Percentiles rank a stretch among this genome's conserved stretches.
These are phyloP conservation scores for Curvularia eragrostidis DNA, from an alignment of 2,329 filamentous ascomycete genomes.

Conservation along the genomic window DNA sequence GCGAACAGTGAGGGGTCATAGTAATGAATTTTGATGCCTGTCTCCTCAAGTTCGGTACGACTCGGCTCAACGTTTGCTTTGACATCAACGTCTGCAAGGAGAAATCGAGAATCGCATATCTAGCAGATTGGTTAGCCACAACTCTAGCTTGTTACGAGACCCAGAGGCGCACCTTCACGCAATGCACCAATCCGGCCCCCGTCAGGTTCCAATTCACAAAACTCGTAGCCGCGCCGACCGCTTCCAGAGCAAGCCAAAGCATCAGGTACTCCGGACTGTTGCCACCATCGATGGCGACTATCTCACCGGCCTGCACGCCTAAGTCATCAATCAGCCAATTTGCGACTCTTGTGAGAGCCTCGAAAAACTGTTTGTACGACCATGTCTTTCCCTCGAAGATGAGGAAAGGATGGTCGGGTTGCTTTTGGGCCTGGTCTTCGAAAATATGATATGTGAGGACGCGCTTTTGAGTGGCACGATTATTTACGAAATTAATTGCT, in stretches of 20 bases:
- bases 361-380: conserved; percentile 45
- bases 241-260: conserved; percentile 49
- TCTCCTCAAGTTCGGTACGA: conserved; percentile 30
- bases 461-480: conserved; percentile 27
- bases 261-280: conserved; percentile 48
- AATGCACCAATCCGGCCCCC: conserved; percentile 45
- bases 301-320: conserved; percentile 36
- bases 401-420: conserved; percentile 41
- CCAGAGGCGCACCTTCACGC: conserved; percentile 44
- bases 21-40: conserved; percentile 37
- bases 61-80: conserved; percentile 54
- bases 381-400: conserved; percentile 47
- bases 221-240: conserved; percentile 40
- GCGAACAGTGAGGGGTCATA: conserved; percentile 38
- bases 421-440: conserved; percentile 48
- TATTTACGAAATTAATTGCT: conserved; percentile 27
- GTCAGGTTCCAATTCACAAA: conserved; percentile 50
- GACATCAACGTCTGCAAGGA: conserved; percentile 55
- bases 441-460: conserved; percentile 42
- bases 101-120: conserved; percentile 58
- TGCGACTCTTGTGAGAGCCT: conserved; percentile 34
- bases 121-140: conserved; percentile 57
- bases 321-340: conserved; percentile 50
- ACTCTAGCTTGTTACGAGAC: too few species aligned
- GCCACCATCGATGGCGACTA: conserved; percentile 47